phyloP scores from a whole-genome alignment of 441 rosid species.

The Theobroma grandiflorum region DNA sequence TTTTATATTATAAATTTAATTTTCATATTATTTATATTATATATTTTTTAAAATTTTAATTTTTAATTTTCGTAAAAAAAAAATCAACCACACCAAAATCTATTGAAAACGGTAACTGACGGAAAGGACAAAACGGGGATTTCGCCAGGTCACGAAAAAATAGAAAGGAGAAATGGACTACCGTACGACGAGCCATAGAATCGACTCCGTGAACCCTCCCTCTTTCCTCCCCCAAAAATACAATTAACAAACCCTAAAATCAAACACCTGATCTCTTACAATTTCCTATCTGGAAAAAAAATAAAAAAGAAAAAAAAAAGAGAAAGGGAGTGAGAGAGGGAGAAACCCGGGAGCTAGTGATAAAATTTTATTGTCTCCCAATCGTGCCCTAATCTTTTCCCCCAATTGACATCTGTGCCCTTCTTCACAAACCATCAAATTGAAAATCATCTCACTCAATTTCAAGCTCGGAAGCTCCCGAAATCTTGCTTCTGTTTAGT shows the following conservation, averaged over 20 bases:
- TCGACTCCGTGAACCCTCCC: slow-evolving; percentile 35
- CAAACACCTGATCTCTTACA: slow-evolving; percentile 15
- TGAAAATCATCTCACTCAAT: background rate
- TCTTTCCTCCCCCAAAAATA: background rate
- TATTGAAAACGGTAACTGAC: background rate
- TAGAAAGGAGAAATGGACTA: slow-evolving; percentile 23
- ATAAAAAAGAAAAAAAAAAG: background rate
- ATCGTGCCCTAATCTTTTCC: slow-evolving; percentile 12
- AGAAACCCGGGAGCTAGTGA: background rate
- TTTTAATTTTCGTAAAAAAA: too few species aligned
- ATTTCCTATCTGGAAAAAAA: background rate
- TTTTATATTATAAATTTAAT: too few species aligned
- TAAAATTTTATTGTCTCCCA: background rate
- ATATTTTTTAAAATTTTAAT: too few species aligned
- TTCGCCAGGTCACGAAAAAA: slow-evolving; percentile 23
- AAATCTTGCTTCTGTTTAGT: slow-evolving; percentile 11
- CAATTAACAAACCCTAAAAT: slow-evolving; percentile 37
- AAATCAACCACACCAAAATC: background rate
- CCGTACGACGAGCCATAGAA: slow-evolving; percentile 33
- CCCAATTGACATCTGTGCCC: slow-evolving; percentile 16
- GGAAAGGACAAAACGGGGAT: slow-evolving; percentile 28
- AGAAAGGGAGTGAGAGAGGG: too few species aligned
- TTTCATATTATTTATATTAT: too few species aligned
- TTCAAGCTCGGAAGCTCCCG: slow-evolving; percentile 11
- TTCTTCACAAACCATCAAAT: background rate